Evolutionary conservation across 148 eudicot genomes (phyloP).

Genomic region (Linanthus parryae): DNA sequence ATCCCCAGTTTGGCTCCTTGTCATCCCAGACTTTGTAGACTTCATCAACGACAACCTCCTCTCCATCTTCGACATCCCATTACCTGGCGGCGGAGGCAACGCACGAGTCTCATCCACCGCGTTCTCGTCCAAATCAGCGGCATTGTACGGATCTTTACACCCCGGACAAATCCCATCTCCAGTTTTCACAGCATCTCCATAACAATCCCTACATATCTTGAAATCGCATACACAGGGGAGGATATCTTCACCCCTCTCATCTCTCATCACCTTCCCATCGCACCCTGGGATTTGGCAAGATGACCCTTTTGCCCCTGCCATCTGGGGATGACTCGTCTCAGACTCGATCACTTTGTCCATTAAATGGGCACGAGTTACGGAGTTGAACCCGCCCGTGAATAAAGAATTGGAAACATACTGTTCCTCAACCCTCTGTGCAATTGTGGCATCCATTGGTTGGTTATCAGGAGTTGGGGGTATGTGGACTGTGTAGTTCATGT

Average conservation of each 20-base stretch:
- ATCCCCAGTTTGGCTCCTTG: constrained; percentile 53
- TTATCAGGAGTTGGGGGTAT: constrained; percentile 94
- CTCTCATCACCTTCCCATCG: constrained; percentile 94
- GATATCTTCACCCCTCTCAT: constrained; percentile 74
- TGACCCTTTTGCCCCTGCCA: constrained; percentile 95
- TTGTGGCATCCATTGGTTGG: constrained; percentile 78
- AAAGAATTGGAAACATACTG: constrained; percentile 89
- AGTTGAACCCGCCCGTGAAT: constrained; percentile 89
- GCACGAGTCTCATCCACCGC: constrained; percentile 29
- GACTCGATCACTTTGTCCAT: constrained; percentile 95
- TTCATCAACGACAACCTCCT: constrained; percentile 42
- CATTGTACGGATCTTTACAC: constrained; percentile 80
- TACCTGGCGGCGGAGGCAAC: constrained; percentile 38
- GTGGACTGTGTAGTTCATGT: constrained; percentile 74
- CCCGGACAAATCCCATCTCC: constrained; percentile 90
- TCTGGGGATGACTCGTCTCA: constrained; percentile 84
- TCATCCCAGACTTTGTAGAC: constrained; percentile 47
- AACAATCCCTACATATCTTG: constrained; percentile 93
- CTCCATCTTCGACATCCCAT: constrained; percentile 50
- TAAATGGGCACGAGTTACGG: constrained; percentile 85
- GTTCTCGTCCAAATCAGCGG: constrained; percentile 61
- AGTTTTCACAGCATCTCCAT: constrained; percentile 67
- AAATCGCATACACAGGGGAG: constrained; percentile 98
- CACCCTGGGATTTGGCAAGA: constrained; percentile 73
- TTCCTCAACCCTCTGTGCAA: constrained; percentile 90